Evolutionary conservation across 2,329 filamentous ascomycete species (phyloP).

Genomic region (Aspergillus floridensis): DNA sequence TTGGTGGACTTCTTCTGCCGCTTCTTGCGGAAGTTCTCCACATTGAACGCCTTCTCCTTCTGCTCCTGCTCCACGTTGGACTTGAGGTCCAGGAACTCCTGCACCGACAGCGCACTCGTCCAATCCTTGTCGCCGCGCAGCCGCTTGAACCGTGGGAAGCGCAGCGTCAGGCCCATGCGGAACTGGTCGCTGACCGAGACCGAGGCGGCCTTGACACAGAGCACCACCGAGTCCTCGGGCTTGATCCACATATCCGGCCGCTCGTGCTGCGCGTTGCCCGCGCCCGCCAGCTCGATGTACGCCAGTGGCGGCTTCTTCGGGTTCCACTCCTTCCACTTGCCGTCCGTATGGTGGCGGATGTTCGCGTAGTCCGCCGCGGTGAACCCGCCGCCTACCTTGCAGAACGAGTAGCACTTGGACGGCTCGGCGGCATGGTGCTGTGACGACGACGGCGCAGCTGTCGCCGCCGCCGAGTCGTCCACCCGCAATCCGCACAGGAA

Average conservation of each 20-base stretch:
- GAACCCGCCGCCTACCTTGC: slow-evolving; percentile 96
- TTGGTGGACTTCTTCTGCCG: slow-evolving; percentile 57
- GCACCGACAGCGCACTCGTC: slow-evolving; percentile 72
- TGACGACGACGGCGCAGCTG: slow-evolving; percentile 53
- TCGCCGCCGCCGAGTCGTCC: slow-evolving; percentile 63
- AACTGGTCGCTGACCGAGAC: slow-evolving; percentile 75
- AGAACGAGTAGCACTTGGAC: slow-evolving; percentile 88
- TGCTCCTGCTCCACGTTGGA: slow-evolving; percentile 66
- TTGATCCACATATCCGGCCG: slow-evolving; percentile 90
- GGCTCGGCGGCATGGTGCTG: slow-evolving; percentile 48
- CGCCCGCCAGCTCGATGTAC: slow-evolving; percentile 76
- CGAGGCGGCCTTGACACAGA: slow-evolving; percentile 85
- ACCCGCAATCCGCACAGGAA: slow-evolving; percentile 87
- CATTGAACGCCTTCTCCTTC: slow-evolving; percentile 70
- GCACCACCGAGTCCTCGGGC: slow-evolving; percentile 79
- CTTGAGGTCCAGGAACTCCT: slow-evolving; percentile 73
- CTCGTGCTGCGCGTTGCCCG: slow-evolving; percentile 69
- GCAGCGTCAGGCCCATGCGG: slow-evolving; percentile 70
- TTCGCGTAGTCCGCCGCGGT: slow-evolving; percentile 78
- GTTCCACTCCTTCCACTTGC: slow-evolving; percentile 90
- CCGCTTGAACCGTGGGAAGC: slow-evolving; percentile 85
- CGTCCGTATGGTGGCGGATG: slow-evolving; percentile 79
- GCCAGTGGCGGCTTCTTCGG: slow-evolving; percentile 69
- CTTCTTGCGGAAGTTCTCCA: slow-evolving; percentile 66
- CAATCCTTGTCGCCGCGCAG: slow-evolving; percentile 81